phyloP scores from a whole-genome alignment of 78 protist species.

The Dictyostelium purpureum region DNA sequence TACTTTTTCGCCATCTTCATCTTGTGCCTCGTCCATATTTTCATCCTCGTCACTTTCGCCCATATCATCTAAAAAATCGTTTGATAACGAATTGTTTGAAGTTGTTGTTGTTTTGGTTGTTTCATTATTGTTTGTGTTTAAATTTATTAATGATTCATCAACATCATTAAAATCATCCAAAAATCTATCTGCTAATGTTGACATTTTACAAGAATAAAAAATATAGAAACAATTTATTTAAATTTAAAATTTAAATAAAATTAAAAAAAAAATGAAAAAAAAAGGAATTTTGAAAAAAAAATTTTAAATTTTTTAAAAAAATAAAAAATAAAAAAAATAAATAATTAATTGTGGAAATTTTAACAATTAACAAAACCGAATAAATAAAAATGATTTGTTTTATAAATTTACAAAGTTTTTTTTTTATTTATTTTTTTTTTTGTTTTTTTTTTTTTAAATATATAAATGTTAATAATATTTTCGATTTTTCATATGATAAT shows the following conservation, averaged over 20 bases:
- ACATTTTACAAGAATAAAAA: too few species aligned
- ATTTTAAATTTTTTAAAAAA: too few species aligned
- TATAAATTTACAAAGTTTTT: neutral
- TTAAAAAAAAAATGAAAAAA: too few species aligned
- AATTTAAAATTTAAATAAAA: too few species aligned
- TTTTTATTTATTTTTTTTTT: neutral
- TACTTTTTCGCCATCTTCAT: neutral
- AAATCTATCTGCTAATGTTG: constrained; percentile 81
- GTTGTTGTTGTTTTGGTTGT: neutral
- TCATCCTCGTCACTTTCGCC: neutral
- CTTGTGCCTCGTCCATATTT: too few species aligned
- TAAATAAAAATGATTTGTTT: too few species aligned
- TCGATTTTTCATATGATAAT: constrained; percentile 52
- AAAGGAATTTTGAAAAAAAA: too few species aligned
- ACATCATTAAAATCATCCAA: constrained; percentile 64
- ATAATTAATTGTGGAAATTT: too few species aligned
- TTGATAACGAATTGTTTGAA: neutral
- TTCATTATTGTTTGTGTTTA: neutral
- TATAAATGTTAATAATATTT: too few species aligned
- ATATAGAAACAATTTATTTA: too few species aligned
- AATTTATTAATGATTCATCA: constrained; percentile 12
- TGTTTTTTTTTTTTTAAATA: neutral
- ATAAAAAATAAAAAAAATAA: too few species aligned
- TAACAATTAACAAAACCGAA: too few species aligned
- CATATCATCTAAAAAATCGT: neutral